Conservation (phyloP, 441 rosid species). For the Breynia disticha region DNA sequence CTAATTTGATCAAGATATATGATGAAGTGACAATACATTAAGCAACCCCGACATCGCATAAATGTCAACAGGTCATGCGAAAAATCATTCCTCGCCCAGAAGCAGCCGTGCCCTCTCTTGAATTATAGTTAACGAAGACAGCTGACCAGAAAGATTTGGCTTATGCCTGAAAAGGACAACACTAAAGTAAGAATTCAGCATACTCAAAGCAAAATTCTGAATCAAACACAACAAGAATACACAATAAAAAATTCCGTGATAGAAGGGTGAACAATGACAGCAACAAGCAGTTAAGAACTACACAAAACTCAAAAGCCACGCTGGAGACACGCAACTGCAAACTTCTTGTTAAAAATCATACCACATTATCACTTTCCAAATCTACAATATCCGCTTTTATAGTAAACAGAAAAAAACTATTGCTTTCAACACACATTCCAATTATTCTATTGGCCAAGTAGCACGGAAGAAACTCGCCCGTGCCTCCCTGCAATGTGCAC, state of each 20-base stretch:
- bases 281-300: not conserved
- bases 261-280: not conserved
- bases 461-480: no score
- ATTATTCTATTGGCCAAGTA: no score
- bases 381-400: no score
- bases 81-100: slow-evolving; percentile 41
- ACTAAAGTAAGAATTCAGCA: not conserved
- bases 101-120: slow-evolving; percentile 21
- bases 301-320: not conserved
- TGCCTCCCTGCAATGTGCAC: no score
- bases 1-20: not conserved
- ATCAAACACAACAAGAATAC: not conserved
- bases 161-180: not conserved
- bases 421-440: no score
- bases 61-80: slow-evolving; percentile 43
- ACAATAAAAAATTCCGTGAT: not conserved
- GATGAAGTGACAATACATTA: slow-evolving; percentile 46
- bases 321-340: no score
- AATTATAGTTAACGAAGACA: not conserved
- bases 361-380: no score
- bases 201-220: not conserved
- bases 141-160: not conserved
- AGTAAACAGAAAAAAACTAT: no score
- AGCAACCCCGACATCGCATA: slow-evolving; percentile 81
- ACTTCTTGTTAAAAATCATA: no score